Evolutionary conservation across 176 grass and related monocot species (phyloP), one percentile per base, ranked within the genome.

Genomic region (Eleusine indica): DNA sequence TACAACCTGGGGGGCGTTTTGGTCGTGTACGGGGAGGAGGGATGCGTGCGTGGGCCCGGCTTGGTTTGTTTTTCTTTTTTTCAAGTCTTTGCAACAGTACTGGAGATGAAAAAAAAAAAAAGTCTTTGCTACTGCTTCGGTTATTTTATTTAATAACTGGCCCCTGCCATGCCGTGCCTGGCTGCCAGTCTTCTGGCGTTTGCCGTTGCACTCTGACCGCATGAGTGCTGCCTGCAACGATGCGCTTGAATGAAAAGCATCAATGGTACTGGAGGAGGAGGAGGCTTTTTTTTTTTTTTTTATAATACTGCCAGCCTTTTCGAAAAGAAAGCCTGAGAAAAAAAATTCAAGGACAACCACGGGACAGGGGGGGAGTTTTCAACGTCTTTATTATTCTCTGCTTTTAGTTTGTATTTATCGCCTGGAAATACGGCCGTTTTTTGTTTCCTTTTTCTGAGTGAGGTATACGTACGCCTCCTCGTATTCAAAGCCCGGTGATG

Each of bases 221-320:
- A 74, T 74, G 60, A 86, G 66, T 58, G 63, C 44, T 78, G 48
- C 32, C 43, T 51, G 65, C 42, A 63, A 11, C 42, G 5, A 44
- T 51, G 49, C 4, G 22, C 65, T 70, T 80, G 19, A 54, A 70
- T 70, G 78, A 29, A 80, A 69, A 28, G 39, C 67, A 73, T 78
- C 56, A 78, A 83, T 71, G 74, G 41, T 9, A 2, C 6, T 3
- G 51, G 51, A 49, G 7, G 4, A 7, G 0, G 7, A 10, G 11
- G 4, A 17, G 49, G 12, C 68, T 72, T 69, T 25, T 25, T 25
- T 0, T 25, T 25, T 25, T 25, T 25, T 25, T 25, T 25, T 25
- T 0, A 25, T 25, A 25, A 25, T 25, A 25, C 25, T 25, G 25
- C 25, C 25, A 25, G 0, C 35, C 58, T 85, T 89, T 85, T 2